Evolutionary conservation across 2,329 filamentous ascomycete species (phyloP).

Genomic region (Trichophyton benhamiae): DNA sequence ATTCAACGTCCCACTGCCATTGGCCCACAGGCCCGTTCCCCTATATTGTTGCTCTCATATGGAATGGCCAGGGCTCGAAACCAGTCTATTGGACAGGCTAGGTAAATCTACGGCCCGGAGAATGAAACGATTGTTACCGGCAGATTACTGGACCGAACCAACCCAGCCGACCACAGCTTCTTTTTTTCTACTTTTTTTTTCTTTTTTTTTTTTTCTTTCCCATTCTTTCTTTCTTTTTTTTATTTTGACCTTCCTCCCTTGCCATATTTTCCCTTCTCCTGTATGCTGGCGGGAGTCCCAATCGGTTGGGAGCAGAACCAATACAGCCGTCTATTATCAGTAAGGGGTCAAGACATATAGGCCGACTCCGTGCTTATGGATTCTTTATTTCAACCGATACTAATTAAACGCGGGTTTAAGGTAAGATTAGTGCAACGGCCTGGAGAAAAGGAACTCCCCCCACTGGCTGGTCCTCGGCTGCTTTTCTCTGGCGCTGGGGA

Average conservation of each 20-base stretch:
- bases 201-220: neutral
- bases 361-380: neutral
- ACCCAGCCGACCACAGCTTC: neutral
- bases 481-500: neutral
- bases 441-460: constrained; percentile 1
- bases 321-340: neutral
- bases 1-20: neutral
- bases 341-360: neutral
- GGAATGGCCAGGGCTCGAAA: neutral
- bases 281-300: neutral
- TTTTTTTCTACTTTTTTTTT: neutral
- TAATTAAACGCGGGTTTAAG: constrained; percentile 3
- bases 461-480: neutral
- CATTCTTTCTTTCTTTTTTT: neutral
- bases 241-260: neutral
- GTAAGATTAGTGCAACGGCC: constrained; percentile 3
- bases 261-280: neutral
- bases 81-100: constrained; percentile 1
- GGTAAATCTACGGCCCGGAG: constrained; percentile 3
- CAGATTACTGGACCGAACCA: neutral
- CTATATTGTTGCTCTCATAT: neutral
- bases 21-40: neutral
- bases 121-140: constrained; percentile 2
- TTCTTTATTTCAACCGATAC: neutral
- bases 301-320: neutral